Base-by-base conservation (phyloP, 495 filamentous ascomycete species). In the Glarea lozoyensis region DNA sequence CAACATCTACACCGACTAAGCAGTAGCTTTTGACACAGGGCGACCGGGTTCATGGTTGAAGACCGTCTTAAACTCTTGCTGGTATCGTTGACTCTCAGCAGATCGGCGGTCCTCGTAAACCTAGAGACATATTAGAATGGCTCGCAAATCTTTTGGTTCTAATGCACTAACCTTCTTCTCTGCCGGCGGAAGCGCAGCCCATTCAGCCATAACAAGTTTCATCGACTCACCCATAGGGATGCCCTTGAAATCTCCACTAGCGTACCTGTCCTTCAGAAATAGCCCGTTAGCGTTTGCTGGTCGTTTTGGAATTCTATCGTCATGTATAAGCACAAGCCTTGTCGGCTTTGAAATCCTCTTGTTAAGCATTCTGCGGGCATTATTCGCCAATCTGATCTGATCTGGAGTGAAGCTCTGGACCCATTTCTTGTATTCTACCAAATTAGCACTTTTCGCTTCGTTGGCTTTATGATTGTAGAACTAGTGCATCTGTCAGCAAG, bases 371-470 rank as follows among this genome's bases (percentile, higher is more conserved):
- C 17, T 44, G 13, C 82, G 72, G 6, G 81, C 82, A 10, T 16
- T 40, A 49, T 86, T 86, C 37, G 82, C 81, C 9, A 64, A 36
- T 23, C 60, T 58, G 43, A 86, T 81, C 52, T 78, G 53, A 1
- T 67, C 57, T 4, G 76, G 73, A 5, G 76, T 73, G 49, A 81
- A 59, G 0, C 60, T 59, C 21, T 73, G 54, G 16, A 85, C 51
- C 73, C 74, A 86, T 37, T 64, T 40, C 4, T 66, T 61, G 42
- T 67, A 70, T 1, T 53, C 56, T 17, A 60, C 58, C 11, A 54
- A 45, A 27, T 66, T 67, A 4, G 56, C 53, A 20, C 63, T 62
- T 17, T 54, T 66, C 40, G 68, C 71, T 33, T 67, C 45, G 39
- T 65, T 69, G 37, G 72, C 76, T 30, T 72, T 57, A 23, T 70